Percentiles rank a stretch among this genome's conserved stretches.
Conservation (phyloP, 345 rosid species). For the Citrus australasica region DNA sequence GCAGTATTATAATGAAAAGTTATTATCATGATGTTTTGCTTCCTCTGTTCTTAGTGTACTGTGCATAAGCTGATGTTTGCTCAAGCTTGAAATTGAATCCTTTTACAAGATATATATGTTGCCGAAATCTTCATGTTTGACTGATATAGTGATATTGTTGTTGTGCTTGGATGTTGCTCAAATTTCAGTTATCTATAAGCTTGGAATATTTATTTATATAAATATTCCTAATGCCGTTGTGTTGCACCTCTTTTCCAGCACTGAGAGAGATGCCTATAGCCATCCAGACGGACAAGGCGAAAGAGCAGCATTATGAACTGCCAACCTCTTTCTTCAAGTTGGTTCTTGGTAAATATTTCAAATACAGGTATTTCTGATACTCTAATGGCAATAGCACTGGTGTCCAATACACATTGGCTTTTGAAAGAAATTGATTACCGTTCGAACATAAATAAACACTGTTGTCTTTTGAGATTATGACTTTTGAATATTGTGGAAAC, state of each 20-base stretch:
- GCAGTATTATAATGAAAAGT: no score
- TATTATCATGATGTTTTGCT: no score
- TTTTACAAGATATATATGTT: background rate
- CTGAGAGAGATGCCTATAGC: conserved; percentile 81
- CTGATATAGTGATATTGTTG: background rate
- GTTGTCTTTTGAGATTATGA: background rate
- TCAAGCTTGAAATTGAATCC: no score
- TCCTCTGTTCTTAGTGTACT: no score
- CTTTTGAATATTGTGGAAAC: background rate
- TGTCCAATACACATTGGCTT: background rate
- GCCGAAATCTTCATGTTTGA: background rate
- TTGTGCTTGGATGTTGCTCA: no score
- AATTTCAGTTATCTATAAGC: background rate
- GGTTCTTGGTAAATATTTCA: conserved; percentile 69
- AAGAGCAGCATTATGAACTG: conserved; percentile 76
- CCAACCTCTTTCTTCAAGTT: conserved; percentile 85
- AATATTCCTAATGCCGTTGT: background rate
- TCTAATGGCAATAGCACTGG: background rate
- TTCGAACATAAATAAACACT: background rate
- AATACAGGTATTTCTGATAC: conserved; percentile 54
- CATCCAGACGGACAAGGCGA: conserved; percentile 58
- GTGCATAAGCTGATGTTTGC: no score
- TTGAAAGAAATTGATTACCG: background rate
- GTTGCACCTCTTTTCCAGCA: conserved; percentile 28
- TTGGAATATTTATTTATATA: no score